Base-by-base conservation (phyloP, 164 flowering plant genomes). In the Platanus orientalis region DNA sequence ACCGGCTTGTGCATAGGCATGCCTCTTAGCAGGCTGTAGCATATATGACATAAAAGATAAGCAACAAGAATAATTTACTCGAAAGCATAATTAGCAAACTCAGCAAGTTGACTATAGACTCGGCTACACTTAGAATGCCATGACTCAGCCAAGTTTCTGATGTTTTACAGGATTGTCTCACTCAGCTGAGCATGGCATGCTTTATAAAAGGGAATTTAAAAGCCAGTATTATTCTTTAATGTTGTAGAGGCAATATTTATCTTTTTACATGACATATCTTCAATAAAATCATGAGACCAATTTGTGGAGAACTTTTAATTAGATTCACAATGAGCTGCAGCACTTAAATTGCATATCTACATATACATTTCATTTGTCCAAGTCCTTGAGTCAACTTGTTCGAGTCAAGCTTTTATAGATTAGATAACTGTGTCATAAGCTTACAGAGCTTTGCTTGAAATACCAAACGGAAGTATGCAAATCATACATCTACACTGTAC, bases 401-500 rank as follows among this genome's bases (percentile, higher is more conserved):
- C 19, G 4, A 19, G 29, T 20, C 40, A 47, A 61, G 42, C 54
- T 48, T 49, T 48, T 30, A 14, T 19, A 19, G 42, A 29, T 24
- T 12, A 9, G 12, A 17, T 49, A 52, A 26, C 16, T 52, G 0
- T 6, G 25, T 25, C 20, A 21, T n/a, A 24, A 51, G 47, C 52
- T 28, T 51, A 3, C 23, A 62, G 16, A 1, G 30, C 58, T 19
- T 34, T 36, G 28, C 52, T 59, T 36, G 26, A 32, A 32, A 51
- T 3, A 13, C 21, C 12, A 36, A 65, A 34, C 23, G 23, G 11
- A 66, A 57, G 48, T n/a, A 23, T 7, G 20, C 7, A 62, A 60
- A 54, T 51, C 87, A 78, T 92, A 95, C 99, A 85, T 89, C 91
- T 44, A 92, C 94, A 60, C 84, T 95, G 70, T 88, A 92, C 13